A percentile compares a stretch with the other conserved stretches of the same genome.
Evolutionary conservation across 2,329 filamentous ascomycete species (phyloP).

Genomic region (Neonectria coccinea): DNA sequence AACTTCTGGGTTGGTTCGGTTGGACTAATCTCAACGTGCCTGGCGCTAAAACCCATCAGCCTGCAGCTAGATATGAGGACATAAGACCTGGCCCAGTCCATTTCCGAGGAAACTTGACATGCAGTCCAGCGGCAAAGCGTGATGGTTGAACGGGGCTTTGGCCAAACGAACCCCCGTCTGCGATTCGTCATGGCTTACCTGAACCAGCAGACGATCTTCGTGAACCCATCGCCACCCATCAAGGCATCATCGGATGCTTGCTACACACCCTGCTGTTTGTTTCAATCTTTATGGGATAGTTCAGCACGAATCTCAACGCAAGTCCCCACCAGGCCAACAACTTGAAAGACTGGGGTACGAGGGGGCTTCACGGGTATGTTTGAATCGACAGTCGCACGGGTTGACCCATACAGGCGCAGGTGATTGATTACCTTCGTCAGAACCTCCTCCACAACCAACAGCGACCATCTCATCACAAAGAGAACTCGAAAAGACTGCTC

Average conservation of each 20-base stretch:
- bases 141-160: conserved; percentile 23
- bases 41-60: conserved; percentile 37
- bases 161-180: conserved; percentile 12
- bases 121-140: conserved; percentile 26
- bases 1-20: conserved; percentile 29
- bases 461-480: background rate
- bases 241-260: conserved; percentile 8
- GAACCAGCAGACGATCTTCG: conserved; percentile 7
- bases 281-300: conserved; percentile 15
- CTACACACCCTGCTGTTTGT: conserved; percentile 14
- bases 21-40: conserved; percentile 35
- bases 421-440: background rate
- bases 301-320: conserved; percentile 14
- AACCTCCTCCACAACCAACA: background rate
- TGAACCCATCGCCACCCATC: conserved; percentile 18
- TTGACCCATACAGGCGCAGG: conserved; percentile 4
- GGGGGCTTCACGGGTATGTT: conserved; percentile 2
- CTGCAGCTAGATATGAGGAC: conserved; percentile 36
- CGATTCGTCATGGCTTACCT: conserved; percentile 18
- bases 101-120: conserved; percentile 20
- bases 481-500: background rate
- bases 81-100: conserved; percentile 18
- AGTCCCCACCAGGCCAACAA: conserved; percentile 13
- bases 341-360: conserved; percentile 20
- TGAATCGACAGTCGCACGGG: conserved; percentile 3